Evolutionary conservation across 169 alveolate species (phyloP).

Genomic region (Cryptosporidium bovis): DNA sequence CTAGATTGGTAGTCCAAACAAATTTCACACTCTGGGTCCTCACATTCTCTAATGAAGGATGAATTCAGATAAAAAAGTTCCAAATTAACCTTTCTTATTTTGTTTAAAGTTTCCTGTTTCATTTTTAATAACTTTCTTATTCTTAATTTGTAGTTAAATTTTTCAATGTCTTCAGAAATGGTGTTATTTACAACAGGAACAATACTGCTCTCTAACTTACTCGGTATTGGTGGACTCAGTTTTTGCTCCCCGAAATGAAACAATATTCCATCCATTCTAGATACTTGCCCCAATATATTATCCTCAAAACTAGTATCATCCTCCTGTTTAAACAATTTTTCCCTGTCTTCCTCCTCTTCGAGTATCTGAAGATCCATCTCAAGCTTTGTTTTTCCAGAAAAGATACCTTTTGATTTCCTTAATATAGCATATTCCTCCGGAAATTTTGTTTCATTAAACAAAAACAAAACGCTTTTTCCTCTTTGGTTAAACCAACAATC

Average conservation of each 20-base stretch:
- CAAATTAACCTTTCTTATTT: neutral
- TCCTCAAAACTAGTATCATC: neutral
- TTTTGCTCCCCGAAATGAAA: no score
- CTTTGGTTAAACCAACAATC: slow-evolving; percentile 64
- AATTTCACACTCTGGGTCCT: slow-evolving; percentile 25
- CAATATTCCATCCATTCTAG: no score
- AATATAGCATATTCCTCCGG: slow-evolving; percentile 56
- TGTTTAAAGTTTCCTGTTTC: slow-evolving; percentile 12
- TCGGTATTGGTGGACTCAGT: neutral
- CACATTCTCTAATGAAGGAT: slow-evolving; percentile 8
- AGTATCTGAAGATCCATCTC: slow-evolving; percentile 26
- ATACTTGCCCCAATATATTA: neutral
- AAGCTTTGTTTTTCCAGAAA: neutral
- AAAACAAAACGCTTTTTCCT: slow-evolving; percentile 28
- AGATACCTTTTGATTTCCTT: slow-evolving; percentile 9
- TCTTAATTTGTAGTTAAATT: slow-evolving; percentile 38
- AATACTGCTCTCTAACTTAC: neutral
- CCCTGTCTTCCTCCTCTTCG: slow-evolving; percentile 60
- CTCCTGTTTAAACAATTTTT: neutral
- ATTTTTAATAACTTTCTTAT: slow-evolving; percentile 15
- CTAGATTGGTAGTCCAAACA: slow-evolving; percentile 48
- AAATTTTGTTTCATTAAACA: slow-evolving; percentile 46
- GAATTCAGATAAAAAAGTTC: slow-evolving; percentile 21
- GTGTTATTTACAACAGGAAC: neutral
- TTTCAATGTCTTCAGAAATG: slow-evolving; percentile 21